Evolutionary conservation across 2,329 filamentous ascomycete genomes (phyloP).

Genomic region (Aspergillus spinulosporus): DNA sequence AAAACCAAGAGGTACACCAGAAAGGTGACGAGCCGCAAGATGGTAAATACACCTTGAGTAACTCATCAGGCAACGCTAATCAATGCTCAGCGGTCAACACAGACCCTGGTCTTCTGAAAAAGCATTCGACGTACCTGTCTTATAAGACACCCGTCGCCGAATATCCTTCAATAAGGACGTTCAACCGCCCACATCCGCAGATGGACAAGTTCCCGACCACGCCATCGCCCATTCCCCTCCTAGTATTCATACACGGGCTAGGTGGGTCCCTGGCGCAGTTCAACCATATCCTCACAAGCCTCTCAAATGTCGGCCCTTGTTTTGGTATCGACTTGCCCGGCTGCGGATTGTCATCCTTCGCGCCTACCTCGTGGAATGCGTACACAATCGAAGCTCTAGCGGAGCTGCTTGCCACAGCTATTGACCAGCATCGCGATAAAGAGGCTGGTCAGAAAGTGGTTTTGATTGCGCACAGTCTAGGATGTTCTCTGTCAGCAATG

Average conservation of each 20-base stretch:
- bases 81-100: slow-evolving; percentile 43
- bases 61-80: slow-evolving; percentile 17
- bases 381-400: slow-evolving; percentile 76
- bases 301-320: slow-evolving; percentile 80
- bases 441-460: slow-evolving; percentile 69
- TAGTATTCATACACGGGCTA: slow-evolving; percentile 90
- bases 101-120: slow-evolving; percentile 77
- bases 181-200: slow-evolving; percentile 79
- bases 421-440: slow-evolving; percentile 70
- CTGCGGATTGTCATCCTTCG: slow-evolving; percentile 77
- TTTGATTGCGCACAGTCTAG: slow-evolving; percentile 86
- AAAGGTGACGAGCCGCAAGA: slow-evolving; percentile 31
- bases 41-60: slow-evolving; percentile 26
- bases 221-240: slow-evolving; percentile 72
- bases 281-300: slow-evolving; percentile 72
- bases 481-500: slow-evolving; percentile 72
- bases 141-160: slow-evolving; percentile 70
- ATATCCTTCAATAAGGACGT: slow-evolving; percentile 77
- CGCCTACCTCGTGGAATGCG: slow-evolving; percentile 69
- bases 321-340: slow-evolving; percentile 88
- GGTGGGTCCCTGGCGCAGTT: slow-evolving; percentile 94
- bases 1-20: slow-evolving; percentile 27
- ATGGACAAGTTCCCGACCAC: slow-evolving; percentile 74
- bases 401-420: slow-evolving; percentile 71
- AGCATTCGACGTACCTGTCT: slow-evolving; percentile 68